Conservation (phyloP, 164 flowering plant genomes). For the Aristolochia fimbriata region DNA sequence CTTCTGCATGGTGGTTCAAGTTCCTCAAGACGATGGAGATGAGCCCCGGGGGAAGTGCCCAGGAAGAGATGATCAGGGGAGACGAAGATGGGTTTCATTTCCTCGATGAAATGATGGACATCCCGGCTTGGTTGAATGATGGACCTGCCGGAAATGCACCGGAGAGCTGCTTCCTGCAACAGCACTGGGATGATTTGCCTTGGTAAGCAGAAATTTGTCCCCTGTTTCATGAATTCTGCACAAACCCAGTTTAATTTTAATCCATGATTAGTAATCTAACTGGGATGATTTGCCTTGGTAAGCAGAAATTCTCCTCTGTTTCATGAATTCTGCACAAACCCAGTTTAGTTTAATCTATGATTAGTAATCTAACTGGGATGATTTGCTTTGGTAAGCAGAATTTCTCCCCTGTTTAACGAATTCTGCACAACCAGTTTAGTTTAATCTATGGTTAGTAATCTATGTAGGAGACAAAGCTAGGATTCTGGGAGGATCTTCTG, state of each 20-base stretch:
- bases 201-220: conserved; percentile 30
- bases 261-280: conserved; percentile 3
- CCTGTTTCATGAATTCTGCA: too few relatives aligned
- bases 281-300: conserved; percentile 70
- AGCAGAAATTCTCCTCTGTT: neutral
- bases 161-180: conserved; percentile 34
- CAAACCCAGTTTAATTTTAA: too few relatives aligned
- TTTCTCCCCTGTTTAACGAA: too few relatives aligned
- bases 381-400: conserved; percentile 59
- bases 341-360: too few relatives aligned
- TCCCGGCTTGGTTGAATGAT: conserved; percentile 59
- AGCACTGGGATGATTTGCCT: conserved; percentile 51
- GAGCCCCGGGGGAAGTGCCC: conserved; percentile 11
- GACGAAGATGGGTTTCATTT: conserved; percentile 29
- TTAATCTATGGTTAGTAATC: too few relatives aligned
- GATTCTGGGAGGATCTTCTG: too few relatives aligned
- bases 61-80: conserved; percentile 6
- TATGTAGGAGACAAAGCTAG: too few relatives aligned
- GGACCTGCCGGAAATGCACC: conserved; percentile 26
- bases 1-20: conserved; percentile 88
- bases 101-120: conserved; percentile 53
- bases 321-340: too few relatives aligned
- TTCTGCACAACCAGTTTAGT: too few relatives aligned
- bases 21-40: conserved; percentile 51
- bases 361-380: conserved; percentile 28